phyloP scores from a whole-genome alignment of 441 rosid genomes.

The Arabidopsis lyrata region DNA sequence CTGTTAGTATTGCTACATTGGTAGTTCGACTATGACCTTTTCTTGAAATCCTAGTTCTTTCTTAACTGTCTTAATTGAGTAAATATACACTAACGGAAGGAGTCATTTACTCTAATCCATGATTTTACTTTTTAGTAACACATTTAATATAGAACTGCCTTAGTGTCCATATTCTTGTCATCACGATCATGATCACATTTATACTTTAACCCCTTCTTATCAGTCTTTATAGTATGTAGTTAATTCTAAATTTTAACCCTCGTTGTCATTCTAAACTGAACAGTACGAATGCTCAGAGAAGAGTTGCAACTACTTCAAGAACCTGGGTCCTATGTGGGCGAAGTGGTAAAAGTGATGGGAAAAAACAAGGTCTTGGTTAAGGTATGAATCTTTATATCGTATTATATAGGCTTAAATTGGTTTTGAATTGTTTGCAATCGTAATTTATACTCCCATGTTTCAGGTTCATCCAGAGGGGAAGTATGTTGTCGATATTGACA shows the following conservation, averaged over 20 bases:
- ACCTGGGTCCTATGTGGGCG: constrained; percentile 99
- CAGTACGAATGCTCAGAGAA: constrained; percentile 98
- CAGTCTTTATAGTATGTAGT: not conserved
- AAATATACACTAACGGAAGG: not conserved
- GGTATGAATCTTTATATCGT: constrained; percentile 51
- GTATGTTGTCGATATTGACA: constrained; percentile 96
- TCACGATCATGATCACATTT: not conserved
- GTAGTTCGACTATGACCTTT: not conserved
- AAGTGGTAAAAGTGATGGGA: constrained; percentile 98
- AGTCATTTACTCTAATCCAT: not conserved
- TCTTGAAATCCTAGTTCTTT: not conserved
- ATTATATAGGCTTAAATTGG: not conserved
- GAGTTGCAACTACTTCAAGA: constrained; percentile 97
- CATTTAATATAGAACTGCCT: not conserved
- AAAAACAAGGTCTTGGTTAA: constrained; percentile 95
- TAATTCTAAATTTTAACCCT: not conserved
- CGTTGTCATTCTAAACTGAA: constrained; percentile 7
- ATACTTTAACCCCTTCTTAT: not conserved
- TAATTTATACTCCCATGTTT: constrained; percentile 13
- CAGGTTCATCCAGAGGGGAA: constrained; percentile 99
- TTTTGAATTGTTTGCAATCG: constrained; percentile 3
- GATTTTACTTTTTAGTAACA: not conserved
- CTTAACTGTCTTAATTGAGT: not conserved
- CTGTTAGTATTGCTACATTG: constrained; percentile 3
- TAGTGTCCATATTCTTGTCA: not conserved